Base-by-base conservation (phyloP, 2,329 filamentous ascomycete genomes). In the Trematosphaeria pertusa region DNA sequence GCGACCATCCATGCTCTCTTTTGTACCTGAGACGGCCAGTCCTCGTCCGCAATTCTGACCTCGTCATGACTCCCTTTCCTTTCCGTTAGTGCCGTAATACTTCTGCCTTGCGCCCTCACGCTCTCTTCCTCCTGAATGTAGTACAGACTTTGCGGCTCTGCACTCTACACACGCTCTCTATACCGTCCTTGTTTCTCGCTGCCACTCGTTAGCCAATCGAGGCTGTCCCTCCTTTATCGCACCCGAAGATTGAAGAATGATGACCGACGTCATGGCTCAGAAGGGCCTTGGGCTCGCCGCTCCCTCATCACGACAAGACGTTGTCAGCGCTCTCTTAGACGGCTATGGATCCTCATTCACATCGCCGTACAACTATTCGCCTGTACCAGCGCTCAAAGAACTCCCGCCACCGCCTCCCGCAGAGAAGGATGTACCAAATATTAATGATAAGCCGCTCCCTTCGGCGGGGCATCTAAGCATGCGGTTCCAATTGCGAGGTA, bases 261-360 rank as follows among this genome's bases (percentile, higher is more conserved):
- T 68, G 61, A 50, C 68, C 39, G 47, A 56, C 30, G 38, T 63
- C 50, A 64, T 64, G 51, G 34, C 55, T 21, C 66, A 61, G 31
- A 56, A 56, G 33, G 53, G 53, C 39, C 54, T 56, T 39, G 49
- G 47, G 20, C 54, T 62, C 9, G 45, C 52, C 20, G 61, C 66
- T 39, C 64, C 67, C 17, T 50, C 65, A 15, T 60, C 58, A 26
- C 65, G 69, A 52, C 67, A 71, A 44, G 70, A 73, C 46, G 56
- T 73, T 20, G 59, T 73, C 53, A 72, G 68, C 61, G 64, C 66
- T 43, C 55, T 73, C 32, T 54, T 73, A 33, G 68, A 67, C 48
- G 69, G 66, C n/a, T 73, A 73, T 54, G 66, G 64, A 17, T 67
- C 52, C 36, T 64, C 60, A 3, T 69, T 69, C 41, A 50, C 48